These are phyloP conservation scores for Urtica urens DNA, from an alignment of 306 rosid genomes.

Conservation along the genomic window DNA sequence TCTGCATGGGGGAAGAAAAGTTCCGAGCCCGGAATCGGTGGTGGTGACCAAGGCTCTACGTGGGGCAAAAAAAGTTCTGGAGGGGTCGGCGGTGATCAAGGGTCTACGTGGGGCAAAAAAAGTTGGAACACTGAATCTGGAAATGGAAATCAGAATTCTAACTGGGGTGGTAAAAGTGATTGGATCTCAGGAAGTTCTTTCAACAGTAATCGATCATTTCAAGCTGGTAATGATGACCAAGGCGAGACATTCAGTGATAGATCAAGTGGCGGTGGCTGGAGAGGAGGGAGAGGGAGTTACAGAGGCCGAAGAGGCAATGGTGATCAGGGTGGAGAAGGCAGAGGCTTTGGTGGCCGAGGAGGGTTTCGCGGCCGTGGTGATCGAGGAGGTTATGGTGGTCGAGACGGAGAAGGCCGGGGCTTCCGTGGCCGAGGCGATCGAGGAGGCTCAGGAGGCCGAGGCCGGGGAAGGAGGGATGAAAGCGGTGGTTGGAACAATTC, in stretches of 20 bases:
- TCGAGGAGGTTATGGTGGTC: conserved; percentile 24
- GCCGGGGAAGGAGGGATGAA: conserved; percentile 61
- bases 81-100: conserved; percentile 14
- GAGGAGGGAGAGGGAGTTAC: conserved; percentile 10
- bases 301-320: conserved; percentile 17
- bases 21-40: conserved; percentile 21
- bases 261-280: conserved; percentile 21
- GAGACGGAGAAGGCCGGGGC: conserved; percentile 28
- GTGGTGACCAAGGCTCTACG: neutral
- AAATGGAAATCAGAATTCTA: neutral
- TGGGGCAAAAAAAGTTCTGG: conserved; percentile 1
- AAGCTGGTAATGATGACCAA: conserved; percentile 21
- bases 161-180: conserved; percentile 2
- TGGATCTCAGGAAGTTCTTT: conserved; percentile 21
- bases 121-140: conserved; percentile 35
- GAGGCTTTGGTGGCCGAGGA: conserved; percentile 16
- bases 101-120: conserved; percentile 29
- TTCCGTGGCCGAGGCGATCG: conserved; percentile 27
- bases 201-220: conserved; percentile 1
- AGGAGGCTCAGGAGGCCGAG: conserved; percentile 65
- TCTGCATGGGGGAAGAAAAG: conserved; percentile 31
- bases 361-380: no score
- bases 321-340: conserved; percentile 17
- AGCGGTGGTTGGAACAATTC: conserved; percentile 42
- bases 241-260: conserved; percentile 11